These are phyloP conservation scores for Phytophthora chlamydospora DNA, from an alignment of 352 stramenopile genomes.

Conservation along the genomic window DNA sequence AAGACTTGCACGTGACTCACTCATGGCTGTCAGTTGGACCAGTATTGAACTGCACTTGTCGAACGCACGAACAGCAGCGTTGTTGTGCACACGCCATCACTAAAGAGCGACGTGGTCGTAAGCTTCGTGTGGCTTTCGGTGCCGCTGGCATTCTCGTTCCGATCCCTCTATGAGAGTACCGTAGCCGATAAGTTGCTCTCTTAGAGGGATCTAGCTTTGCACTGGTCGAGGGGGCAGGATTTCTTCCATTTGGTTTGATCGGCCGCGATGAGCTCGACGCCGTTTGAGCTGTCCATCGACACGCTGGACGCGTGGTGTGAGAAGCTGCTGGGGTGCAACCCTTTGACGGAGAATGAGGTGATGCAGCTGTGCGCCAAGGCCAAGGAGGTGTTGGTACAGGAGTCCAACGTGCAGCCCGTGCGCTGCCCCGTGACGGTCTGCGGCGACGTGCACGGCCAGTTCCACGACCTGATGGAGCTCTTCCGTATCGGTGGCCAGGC, in stretches of 20 bases:
- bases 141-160: not conserved
- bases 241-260: conserved; percentile 7
- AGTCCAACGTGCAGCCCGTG: conserved; percentile 98
- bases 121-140: too few relatives aligned
- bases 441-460: conserved; percentile 98
- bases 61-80: too few relatives aligned
- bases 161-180: not conserved
- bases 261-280: conserved; percentile 47
- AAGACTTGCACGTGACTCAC: too few relatives aligned
- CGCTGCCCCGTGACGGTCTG: conserved; percentile 97
- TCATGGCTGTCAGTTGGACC: too few relatives aligned
- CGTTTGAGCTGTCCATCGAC: conserved; percentile 81
- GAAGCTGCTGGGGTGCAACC: conserved; percentile 94
- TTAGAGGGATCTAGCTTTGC: too few relatives aligned
- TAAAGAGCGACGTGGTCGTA: too few relatives aligned
- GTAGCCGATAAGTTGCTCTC: too few relatives aligned
- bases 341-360: conserved; percentile 95
- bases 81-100: too few relatives aligned
- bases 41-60: too few relatives aligned
- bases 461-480: conserved; percentile 97
- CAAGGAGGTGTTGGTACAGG: conserved; percentile 96
- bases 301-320: conserved; percentile 95
- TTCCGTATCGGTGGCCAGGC: conserved; percentile 93
- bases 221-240: conserved; percentile 5
- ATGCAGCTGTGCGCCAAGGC: conserved; percentile 95